Evolutionary conservation across 1,284 basidiomycete species (phyloP).

Genomic region (Inonotus obliquus): DNA sequence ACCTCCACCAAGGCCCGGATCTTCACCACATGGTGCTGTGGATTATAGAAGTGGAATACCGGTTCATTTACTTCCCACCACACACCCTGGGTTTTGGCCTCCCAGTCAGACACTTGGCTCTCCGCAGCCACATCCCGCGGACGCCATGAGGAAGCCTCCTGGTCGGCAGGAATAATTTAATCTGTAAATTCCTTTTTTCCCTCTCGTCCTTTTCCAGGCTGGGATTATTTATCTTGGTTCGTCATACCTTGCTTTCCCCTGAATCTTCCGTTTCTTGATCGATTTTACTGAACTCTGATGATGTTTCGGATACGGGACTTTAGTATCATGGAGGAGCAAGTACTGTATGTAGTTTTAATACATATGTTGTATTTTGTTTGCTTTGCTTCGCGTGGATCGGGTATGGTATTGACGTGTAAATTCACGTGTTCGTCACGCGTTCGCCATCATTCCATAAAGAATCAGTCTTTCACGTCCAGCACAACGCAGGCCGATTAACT

Average conservation of each 20-base stretch:
- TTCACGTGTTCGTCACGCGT: no score
- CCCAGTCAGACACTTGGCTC: not conserved
- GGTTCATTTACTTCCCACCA: not conserved
- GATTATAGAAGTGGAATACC: constrained; percentile 1
- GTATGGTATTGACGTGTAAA: no score
- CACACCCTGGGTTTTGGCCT: not conserved
- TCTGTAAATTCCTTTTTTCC: not conserved
- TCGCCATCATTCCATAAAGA: no score
- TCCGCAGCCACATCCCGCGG: not conserved
- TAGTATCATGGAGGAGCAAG: no score
- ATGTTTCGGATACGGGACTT: no score
- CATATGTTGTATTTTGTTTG: no score
- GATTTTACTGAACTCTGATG: no score
- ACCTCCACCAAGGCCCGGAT: not conserved
- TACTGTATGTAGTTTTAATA: no score
- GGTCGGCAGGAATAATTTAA: not conserved
- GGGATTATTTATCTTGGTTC: not conserved
- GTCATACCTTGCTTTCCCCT: not conserved
- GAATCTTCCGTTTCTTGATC: no score
- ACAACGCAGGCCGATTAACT: no score
- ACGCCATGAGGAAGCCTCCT: not conserved
- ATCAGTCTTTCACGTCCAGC: no score
- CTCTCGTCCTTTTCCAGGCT: not conserved
- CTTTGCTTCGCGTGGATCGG: no score
- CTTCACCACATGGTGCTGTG: not conserved